Base-by-base conservation (phyloP, 495 filamentous ascomycete genomes). In the Elasticomyces elasticus region DNA sequence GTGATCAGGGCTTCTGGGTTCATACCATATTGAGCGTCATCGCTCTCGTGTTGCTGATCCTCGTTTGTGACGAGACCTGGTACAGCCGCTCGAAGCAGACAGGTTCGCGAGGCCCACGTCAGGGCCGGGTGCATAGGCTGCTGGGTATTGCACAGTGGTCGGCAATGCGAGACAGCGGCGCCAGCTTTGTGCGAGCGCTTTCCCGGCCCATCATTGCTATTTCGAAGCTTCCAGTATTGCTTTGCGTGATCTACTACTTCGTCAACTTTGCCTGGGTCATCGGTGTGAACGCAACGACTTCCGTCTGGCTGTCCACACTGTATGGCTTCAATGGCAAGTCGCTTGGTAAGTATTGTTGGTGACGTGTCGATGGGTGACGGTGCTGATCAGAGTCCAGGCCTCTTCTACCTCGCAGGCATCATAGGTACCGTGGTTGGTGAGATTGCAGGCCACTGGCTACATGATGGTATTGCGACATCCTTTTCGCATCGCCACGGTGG, bases 181-280 rank as follows among this genome's bases (percentile, higher is more conserved):
- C 38, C 22, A 54, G 20, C 25, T 28, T 54, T 40, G 13, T 24
- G 17, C 11, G 38, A 24, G 49, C 49, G 26, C 28, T 46, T 13
- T 38, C 38, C 20, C 52, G 53, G 5, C 47, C 48, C 22, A 2
- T 52, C 27, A 52, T 52, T 17, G 53, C 48, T 23, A 19, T 56
- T 27, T 52, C 37, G 13, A 56, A 56, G 37, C 12, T 52, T 23
- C 45, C 48, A 11, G 27, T 56, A 4, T 31, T 56, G 15, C 15
- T 52, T 15, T 43, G 51, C 6, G 47, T 56, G 27, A 43, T 56
- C 28, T 56, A 56, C 42, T 56, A 56, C 23, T 51, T 52, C 38
- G 15, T 56, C 12, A 56, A 52, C 46, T 56, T 56, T 22, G 48
- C 48, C 11, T 56, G 53, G 53, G 31, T 52, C 28, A 52, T 56